These are phyloP conservation scores for Talaromyces sp. DNA, from an alignment of 2,329 filamentous ascomycete species.

Conservation along the genomic window DNA sequence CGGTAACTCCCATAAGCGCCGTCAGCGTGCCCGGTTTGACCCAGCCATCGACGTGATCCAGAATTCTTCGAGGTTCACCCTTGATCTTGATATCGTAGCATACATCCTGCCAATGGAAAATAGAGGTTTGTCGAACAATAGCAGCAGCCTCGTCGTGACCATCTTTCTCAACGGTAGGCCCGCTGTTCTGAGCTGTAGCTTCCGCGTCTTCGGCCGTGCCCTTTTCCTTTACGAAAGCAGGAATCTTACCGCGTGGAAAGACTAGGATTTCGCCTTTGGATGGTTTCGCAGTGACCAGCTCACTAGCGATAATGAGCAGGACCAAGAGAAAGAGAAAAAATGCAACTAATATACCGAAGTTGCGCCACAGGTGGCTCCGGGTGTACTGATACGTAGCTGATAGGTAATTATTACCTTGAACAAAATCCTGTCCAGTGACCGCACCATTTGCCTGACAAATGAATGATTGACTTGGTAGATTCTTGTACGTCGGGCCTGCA, in stretches of 20 bases:
- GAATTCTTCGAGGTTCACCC: slow-evolving; percentile 67
- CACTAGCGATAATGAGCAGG: slow-evolving; percentile 62
- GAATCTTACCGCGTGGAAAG: slow-evolving; percentile 67
- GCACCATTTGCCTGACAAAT: slow-evolving; percentile 62
- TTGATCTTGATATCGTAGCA: slow-evolving; percentile 84
- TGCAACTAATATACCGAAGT: slow-evolving; percentile 65
- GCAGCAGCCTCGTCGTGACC: slow-evolving; percentile 25
- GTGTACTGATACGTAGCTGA: slow-evolving; percentile 56
- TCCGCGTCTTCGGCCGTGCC: slow-evolving; percentile 24
- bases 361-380: slow-evolving; percentile 62
- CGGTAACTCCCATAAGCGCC: slow-evolving; percentile 84
- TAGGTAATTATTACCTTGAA: slow-evolving; percentile 60
- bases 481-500: slow-evolving; percentile 35
- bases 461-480: slow-evolving; percentile 35
- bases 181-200: slow-evolving; percentile 32
- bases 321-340: slow-evolving; percentile 62
- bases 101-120: slow-evolving; percentile 83
- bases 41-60: slow-evolving; percentile 87
- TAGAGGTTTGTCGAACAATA: slow-evolving; percentile 66
- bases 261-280: slow-evolving; percentile 75
- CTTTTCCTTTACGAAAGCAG: slow-evolving; percentile 25
- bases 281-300: slow-evolving; percentile 62
- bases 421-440: slow-evolving; percentile 48
- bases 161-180: slow-evolving; percentile 23
- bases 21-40: slow-evolving; percentile 89